Conservation (phyloP, 2,329 filamentous ascomycete genomes). For the Torrubiellomyces zombiae region DNA sequence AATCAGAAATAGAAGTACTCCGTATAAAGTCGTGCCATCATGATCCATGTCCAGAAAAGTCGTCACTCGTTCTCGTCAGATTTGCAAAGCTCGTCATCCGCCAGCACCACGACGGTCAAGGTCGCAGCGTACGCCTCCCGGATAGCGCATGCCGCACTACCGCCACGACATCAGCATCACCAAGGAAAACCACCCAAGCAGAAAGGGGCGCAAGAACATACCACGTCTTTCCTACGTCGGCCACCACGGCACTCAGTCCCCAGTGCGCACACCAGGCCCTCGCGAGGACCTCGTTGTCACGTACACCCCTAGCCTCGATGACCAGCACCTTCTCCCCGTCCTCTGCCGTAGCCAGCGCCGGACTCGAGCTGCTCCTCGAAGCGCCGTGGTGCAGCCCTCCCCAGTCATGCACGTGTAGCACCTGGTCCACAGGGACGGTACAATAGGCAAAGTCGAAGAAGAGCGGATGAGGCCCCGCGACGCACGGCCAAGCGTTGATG, state of each 20-base stretch:
- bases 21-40: too few relatives aligned
- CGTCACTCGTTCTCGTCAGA: slow-evolving; percentile 20
- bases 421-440: slow-evolving; percentile 42
- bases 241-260: slow-evolving; percentile 54
- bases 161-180: slow-evolving; percentile 6
- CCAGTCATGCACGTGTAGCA: slow-evolving; percentile 53
- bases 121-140: slow-evolving; percentile 61
- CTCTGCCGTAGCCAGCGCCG: slow-evolving; percentile 20
- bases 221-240: slow-evolving; percentile 53
- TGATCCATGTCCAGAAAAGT: too few relatives aligned
- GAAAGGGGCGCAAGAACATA: slow-evolving; percentile 18
- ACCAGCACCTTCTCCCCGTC: slow-evolving; percentile 52
- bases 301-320: slow-evolving; percentile 55
- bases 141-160: slow-evolving; percentile 54
- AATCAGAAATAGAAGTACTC: too few relatives aligned
- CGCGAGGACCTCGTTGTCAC: slow-evolving; percentile 61
- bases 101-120: slow-evolving; percentile 53
- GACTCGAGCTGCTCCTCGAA: slow-evolving; percentile 18
- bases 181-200: background rate
- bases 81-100: slow-evolving; percentile 33
- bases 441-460: slow-evolving; percentile 55
- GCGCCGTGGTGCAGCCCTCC: slow-evolving; percentile 24
- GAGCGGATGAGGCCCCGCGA: slow-evolving; percentile 46
- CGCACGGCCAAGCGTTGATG: slow-evolving; percentile 47
- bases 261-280: slow-evolving; percentile 64